These are phyloP conservation scores for Chrysoporthe austroafricana DNA, from an alignment of 2,329 filamentous ascomycete species.

Conservation along the genomic window DNA sequence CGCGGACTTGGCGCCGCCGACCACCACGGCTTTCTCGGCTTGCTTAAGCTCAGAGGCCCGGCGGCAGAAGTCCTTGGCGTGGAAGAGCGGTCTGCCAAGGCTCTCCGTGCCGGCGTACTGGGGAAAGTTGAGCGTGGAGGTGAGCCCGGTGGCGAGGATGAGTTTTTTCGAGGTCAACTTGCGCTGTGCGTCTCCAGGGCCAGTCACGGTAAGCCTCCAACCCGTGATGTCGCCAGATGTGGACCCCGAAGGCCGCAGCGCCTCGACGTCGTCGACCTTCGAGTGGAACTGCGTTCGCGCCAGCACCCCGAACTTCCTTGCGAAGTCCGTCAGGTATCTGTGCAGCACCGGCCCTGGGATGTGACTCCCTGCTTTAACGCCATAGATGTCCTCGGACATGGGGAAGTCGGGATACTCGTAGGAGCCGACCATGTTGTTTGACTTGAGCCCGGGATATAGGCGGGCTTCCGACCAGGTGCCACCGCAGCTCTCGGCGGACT, in stretches of 20 bases:
- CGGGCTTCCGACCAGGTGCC: conserved; percentile 65
- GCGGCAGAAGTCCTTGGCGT: conserved; percentile 47
- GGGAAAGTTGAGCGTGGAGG: conserved; percentile 48
- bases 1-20: conserved; percentile 62
- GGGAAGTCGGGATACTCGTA: conserved; percentile 69
- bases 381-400: conserved; percentile 54
- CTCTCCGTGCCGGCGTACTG: conserved; percentile 40
- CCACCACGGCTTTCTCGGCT: conserved; percentile 46
- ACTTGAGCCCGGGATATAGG: conserved; percentile 63
- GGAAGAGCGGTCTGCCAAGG: conserved; percentile 47
- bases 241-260: conserved; percentile 11
- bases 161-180: conserved; percentile 42
- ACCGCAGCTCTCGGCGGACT: conserved; percentile 55
- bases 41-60: conserved; percentile 38
- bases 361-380: conserved; percentile 39
- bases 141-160: conserved; percentile 56
- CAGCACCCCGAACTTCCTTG: conserved; percentile 51
- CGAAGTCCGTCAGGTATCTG: conserved; percentile 43
- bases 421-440: conserved; percentile 66
- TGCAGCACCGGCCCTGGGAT: conserved; percentile 44
- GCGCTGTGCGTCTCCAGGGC: conserved; percentile 1
- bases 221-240: conserved; percentile 22
- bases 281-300: conserved; percentile 54
- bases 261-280: conserved; percentile 49
- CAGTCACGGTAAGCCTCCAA: conserved; percentile 31